These are phyloP conservation scores for Lagenidium giganteum DNA, from an alignment of 352 stramenopile genomes.

Conservation along the genomic window DNA sequence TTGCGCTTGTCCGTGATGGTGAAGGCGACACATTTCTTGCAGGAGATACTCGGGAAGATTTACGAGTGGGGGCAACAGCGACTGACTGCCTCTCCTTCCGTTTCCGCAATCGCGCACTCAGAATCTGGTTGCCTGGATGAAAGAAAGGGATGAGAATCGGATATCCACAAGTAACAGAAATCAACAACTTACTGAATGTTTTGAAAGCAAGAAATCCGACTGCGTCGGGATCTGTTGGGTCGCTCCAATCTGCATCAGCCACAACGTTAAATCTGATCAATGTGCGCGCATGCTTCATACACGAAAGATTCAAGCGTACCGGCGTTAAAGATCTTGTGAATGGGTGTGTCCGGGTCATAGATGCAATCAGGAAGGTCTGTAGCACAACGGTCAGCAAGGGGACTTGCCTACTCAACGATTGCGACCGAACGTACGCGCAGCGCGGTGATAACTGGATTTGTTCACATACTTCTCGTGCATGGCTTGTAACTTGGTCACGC, in stretches of 20 bases:
- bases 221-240: slow-evolving; percentile 46
- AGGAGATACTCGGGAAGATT: no score
- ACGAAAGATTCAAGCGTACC: slow-evolving; percentile 32
- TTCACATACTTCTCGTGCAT: slow-evolving; percentile 45
- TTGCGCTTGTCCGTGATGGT: no score
- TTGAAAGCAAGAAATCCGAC: slow-evolving; percentile 47
- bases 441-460: slow-evolving; percentile 26
- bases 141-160: no score
- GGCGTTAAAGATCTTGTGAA: slow-evolving; percentile 67
- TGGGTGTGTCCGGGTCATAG: slow-evolving; percentile 41
- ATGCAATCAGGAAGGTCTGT: slow-evolving; percentile 50
- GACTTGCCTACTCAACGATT: background rate
- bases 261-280: background rate
- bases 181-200: no score
- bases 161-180: no score
- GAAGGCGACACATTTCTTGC: no score
- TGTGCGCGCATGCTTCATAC: background rate
- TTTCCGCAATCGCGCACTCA: no score
- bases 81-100: no score
- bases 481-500: slow-evolving; percentile 52
- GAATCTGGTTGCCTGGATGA: slow-evolving; percentile 1
- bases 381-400: background rate
- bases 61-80: no score
- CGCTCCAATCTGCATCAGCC: slow-evolving; percentile 38
- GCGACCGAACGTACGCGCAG: slow-evolving; percentile 34